Evolutionary conservation across 768 basidiomycete species (phyloP), one percentile per base, ranked within the genome.

Genomic region (Phaeotremella skinneri): DNA sequence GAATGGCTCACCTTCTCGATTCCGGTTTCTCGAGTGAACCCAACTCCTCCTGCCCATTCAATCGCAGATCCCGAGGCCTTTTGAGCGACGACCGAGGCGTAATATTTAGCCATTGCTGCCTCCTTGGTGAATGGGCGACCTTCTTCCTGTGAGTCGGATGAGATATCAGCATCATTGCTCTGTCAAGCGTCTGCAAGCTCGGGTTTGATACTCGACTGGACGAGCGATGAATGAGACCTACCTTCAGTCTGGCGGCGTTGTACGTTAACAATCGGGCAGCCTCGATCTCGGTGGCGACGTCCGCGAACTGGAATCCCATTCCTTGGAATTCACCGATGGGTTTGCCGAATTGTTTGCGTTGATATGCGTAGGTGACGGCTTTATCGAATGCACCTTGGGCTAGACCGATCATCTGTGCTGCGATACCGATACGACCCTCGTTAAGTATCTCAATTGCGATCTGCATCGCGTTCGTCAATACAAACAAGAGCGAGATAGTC

Each of bases 41-140:
- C 65, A 25, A 64, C 64, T 89, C 94, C 49, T 91, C 82, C 96
- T 0, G 87, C 85, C 94, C 93, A 97, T 77, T 98, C 94, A 63
- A 98, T 97, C 17, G 94, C 94, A 42, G 82, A 79, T 5, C 94
- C 91, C 9, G 87, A 83, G 1, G 96, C 92, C 42, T 82, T 81
- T 78, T 94, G 89, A 14, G 96, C 96, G 4, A 99, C 85, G 21
- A 88, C 83, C 59, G 90, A 91, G 23, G 87, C 83, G 82, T 86
- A 90, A 72, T 89, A 93, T 78, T 99, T 99, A 50, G 96, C 96
- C 90, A 97, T 96, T 1, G 96, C 96, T 11, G 96, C 94, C 78
- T 97, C 90, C 78, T 89, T 90, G 27, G 87, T 85, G 78, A 98
- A 99, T 26, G 79, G 70, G 71, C 81, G 81, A 7, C 91, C 91